A percentile compares a stretch with the other conserved stretches of the same genome.
Conservation (phyloP, 2,329 filamentous ascomycete genomes). For the Rutstroemia sp. region DNA sequence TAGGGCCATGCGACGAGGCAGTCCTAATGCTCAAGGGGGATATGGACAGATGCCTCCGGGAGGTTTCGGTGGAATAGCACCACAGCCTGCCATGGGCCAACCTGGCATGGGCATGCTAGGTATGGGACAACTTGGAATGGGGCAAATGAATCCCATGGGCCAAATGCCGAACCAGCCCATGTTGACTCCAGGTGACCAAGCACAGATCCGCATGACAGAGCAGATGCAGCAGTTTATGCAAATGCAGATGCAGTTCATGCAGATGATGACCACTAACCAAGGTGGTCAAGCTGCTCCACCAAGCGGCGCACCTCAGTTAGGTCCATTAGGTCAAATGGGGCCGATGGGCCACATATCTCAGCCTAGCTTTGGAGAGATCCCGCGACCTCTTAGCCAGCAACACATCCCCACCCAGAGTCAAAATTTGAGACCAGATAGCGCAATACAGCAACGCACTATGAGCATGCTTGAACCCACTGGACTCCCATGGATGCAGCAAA, state of each 20-base stretch:
- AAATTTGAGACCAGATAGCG: conserved; percentile 16
- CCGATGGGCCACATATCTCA: conserved; percentile 19
- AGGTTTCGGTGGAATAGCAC: conserved; percentile 26
- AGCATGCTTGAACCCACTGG: conserved; percentile 69
- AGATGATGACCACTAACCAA: conserved; percentile 54
- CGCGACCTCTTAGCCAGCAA: conserved; percentile 18
- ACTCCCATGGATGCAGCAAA: conserved; percentile 41
- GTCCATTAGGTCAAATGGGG: conserved; percentile 6
- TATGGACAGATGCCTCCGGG: conserved; percentile 29
- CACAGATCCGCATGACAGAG: conserved; percentile 72
- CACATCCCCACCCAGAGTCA: conserved; percentile 3
- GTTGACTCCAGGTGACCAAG: conserved; percentile 56
- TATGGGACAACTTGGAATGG: conserved; percentile 28
- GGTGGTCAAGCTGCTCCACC: conserved; percentile 1
- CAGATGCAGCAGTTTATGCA: conserved; percentile 86
- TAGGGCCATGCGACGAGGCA: conserved; percentile 69
- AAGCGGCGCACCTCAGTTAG: conserved; percentile 14
- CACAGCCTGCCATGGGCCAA: not conserved
- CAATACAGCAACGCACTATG: conserved; percentile 53
- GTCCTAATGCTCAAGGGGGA: conserved; percentile 58
- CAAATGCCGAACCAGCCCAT: conserved; percentile 20
- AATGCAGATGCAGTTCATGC: conserved; percentile 93
- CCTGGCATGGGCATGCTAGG: conserved; percentile 12
- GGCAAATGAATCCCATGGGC: conserved; percentile 25
- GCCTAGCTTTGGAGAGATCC: conserved; percentile 18